Evolutionary conservation across 1,284 basidiomycete species (phyloP).

Genomic region (Sphaerobolus stellatus): DNA sequence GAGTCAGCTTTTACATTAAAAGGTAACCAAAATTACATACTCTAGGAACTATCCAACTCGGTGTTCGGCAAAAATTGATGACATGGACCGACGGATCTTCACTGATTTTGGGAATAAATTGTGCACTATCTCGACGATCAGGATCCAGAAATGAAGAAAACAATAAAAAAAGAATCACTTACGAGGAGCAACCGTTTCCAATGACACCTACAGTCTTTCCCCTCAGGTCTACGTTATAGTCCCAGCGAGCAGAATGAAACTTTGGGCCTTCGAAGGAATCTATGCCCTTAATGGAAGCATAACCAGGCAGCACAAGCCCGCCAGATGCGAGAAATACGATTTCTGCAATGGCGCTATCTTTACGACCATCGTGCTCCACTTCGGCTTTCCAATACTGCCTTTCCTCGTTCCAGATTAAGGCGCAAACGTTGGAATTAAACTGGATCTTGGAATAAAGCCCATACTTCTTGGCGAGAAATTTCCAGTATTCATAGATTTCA

Average conservation of each 20-base stretch:
- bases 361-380: neutral
- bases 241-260: constrained; percentile 60
- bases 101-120: constrained; percentile 52
- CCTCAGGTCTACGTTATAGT: constrained; percentile 50
- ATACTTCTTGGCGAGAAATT: constrained; percentile 44
- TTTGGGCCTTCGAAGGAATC: constrained; percentile 49
- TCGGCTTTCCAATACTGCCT: constrained; percentile 31
- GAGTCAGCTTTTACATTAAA: neutral
- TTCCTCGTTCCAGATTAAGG: constrained; percentile 46
- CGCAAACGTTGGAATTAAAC: constrained; percentile 41
- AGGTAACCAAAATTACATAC: constrained; percentile 29
- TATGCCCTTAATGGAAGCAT: constrained; percentile 41
- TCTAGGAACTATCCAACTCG: constrained; percentile 47
- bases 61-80: constrained; percentile 53
- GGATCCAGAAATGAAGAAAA: constrained; percentile 4
- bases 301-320: constrained; percentile 42
- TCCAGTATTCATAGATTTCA: constrained; percentile 53
- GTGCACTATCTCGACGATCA: constrained; percentile 40
- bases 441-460: constrained; percentile 36
- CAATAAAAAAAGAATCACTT: constrained; percentile 26
- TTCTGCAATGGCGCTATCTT: constrained; percentile 10
- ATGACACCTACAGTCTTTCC: constrained; percentile 60
- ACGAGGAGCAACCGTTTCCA: constrained; percentile 65
- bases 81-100: constrained; percentile 48
- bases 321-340: constrained; percentile 49